Evolutionary conservation across 1,139 yeast genomes (phyloP), one percentile per base, ranked within the genome.

Genomic region (Nakaseomyces sp.): DNA sequence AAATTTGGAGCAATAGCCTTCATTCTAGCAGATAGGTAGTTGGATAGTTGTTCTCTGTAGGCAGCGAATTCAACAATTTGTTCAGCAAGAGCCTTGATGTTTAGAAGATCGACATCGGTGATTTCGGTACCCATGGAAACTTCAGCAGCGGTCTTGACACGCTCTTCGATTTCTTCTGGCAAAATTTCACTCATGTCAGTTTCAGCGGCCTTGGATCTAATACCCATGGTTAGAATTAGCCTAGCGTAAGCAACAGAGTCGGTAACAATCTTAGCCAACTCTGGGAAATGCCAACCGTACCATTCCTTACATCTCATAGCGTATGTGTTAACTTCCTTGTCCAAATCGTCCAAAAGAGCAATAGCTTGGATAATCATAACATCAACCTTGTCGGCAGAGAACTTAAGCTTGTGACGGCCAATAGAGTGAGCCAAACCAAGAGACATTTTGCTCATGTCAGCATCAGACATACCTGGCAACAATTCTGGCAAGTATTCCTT

Each of bases 261-360:
- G 57, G 86, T 80, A 56, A 89, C 88, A 65, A 91, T 87, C 76
- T 91, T 91, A 62, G 96, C 96, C 77, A 91, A 78, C 71, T 91
- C 99, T 37, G 99, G 99, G 80, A 91, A 93, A 68, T 91, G 99
- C 99, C 99, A 91, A 54, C 98, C 97, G 71, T 93, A 91, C 99
- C 99, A 91, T 73, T 91, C 99, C 73, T 89, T 89, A 65, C 80
- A 78, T 73, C 99, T 81, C 99, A 91, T 91, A 55, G 97, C 91
- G 62, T 86, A 91, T 43, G 97, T 93, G 73, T 91, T 91, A 61
- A 91, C 77, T 66, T 93, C 98, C 72, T 91, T 91, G 72, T 91
- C 98, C 62, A 91, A 78, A 66, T 93, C 96, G 63, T 91, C 99
- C 63, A 91, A 76, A 54, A 93, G 73, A 29, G 98, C 96, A 70